These are phyloP conservation scores for Termitomyces sp. DNA, from an alignment of 1,284 basidiomycete genomes.

Conservation along the genomic window DNA sequence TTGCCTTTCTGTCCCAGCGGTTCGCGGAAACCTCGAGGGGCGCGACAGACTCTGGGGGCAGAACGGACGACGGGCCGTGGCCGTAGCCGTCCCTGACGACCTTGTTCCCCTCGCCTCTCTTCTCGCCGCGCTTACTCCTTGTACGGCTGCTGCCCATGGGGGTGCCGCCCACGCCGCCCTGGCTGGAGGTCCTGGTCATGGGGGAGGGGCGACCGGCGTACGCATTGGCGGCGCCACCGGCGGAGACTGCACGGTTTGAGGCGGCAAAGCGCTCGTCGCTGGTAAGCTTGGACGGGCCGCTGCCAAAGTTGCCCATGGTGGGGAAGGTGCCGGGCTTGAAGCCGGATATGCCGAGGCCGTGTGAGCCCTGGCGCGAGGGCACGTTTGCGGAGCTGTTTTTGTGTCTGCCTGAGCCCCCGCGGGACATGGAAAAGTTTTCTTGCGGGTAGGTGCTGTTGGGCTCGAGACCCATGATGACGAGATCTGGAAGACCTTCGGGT, in stretches of 20 bases:
- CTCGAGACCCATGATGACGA: slow-evolving; percentile 91
- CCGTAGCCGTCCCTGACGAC: slow-evolving; percentile 25
- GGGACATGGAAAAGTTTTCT: slow-evolving; percentile 41
- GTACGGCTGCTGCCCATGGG: slow-evolving; percentile 54
- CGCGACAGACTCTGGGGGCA: slow-evolving; percentile 52
- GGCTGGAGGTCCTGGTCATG: slow-evolving; percentile 74
- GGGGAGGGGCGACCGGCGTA: slow-evolving; percentile 47
- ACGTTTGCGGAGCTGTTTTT: slow-evolving; percentile 36
- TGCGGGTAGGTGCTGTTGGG: slow-evolving; percentile 49
- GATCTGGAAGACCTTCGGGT: slow-evolving; percentile 83
- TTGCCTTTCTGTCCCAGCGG: slow-evolving; percentile 65
- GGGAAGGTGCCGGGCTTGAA: slow-evolving; percentile 44
- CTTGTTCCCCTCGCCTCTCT: slow-evolving; percentile 47
- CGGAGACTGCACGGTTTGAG: slow-evolving; percentile 40
- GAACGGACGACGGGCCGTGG: slow-evolving; percentile 9
- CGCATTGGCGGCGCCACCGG: slow-evolving; percentile 32
- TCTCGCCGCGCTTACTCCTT: slow-evolving; percentile 69
- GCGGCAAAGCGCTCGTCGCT: slow-evolving; percentile 71
- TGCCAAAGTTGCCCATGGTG: slow-evolving; percentile 69
- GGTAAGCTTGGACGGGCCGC: slow-evolving; percentile 47
- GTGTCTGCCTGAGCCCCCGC: slow-evolving; percentile 59
- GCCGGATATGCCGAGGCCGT: slow-evolving; percentile 49
- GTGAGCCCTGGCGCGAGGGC: slow-evolving; percentile 43
- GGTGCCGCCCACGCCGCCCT: slow-evolving; percentile 56
- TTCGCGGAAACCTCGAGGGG: slow-evolving; percentile 79